Evolutionary conservation across 139 green algal species (phyloP).

Genomic region (Volvox africanus): DNA sequence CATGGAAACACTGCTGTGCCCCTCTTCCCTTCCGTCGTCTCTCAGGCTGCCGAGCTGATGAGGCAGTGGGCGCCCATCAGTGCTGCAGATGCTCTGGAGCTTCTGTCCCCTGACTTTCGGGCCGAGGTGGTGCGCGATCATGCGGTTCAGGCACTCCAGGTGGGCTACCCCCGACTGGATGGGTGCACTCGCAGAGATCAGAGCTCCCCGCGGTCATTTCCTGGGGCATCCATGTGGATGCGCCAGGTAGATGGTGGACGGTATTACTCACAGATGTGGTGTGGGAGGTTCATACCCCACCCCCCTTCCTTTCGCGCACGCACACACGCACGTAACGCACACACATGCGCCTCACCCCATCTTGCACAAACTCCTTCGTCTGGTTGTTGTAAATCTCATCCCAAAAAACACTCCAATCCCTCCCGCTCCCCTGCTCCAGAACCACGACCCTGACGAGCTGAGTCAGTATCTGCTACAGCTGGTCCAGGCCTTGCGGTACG

Average conservation of each 20-base stretch:
- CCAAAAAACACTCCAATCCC: background rate
- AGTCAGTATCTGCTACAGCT: conserved; percentile 94
- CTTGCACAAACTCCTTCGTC: background rate
- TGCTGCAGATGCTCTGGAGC: conserved; percentile 92
- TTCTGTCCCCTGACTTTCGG: conserved; percentile 92
- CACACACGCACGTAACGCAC: background rate
- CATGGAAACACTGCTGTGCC: background rate
- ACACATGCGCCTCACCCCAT: background rate
- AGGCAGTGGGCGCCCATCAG: conserved; percentile 87
- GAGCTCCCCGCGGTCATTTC: too few species aligned
- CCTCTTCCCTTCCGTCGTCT: background rate
- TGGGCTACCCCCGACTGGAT: too few species aligned
- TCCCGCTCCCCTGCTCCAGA: background rate
- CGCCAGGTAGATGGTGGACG: too few species aligned
- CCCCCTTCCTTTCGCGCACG: background rate
- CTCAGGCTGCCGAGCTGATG: conserved; percentile 89
- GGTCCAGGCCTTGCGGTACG: conserved; percentile 95
- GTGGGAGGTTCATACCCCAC: background rate
- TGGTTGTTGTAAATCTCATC: background rate
- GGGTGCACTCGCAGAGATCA: too few species aligned
- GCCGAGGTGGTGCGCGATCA: conserved; percentile 73
- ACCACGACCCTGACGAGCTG: conserved; percentile 82
- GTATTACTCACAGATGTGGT: too few species aligned
- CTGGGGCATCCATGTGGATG: too few species aligned
- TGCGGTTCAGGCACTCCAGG: conserved; percentile 65